Evolutionary conservation across 2,329 filamentous ascomycete species (phyloP).

Genomic region (Cercospora janseana): DNA sequence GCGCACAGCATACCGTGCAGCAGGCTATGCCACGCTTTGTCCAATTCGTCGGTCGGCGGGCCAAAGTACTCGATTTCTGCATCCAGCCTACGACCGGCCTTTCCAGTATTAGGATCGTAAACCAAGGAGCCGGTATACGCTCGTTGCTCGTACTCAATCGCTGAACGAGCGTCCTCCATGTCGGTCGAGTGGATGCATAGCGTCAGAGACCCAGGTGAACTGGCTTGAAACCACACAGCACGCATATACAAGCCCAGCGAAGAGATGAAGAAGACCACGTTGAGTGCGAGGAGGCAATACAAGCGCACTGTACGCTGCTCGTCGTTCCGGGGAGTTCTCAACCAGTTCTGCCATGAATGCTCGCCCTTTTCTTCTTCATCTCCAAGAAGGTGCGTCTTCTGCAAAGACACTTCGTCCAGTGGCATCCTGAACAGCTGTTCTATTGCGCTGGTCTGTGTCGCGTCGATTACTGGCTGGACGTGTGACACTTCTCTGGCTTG

Average conservation of each 20-base stretch:
- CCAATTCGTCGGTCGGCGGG: conserved; percentile 19
- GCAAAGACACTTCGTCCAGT: not conserved
- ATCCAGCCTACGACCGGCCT: conserved; percentile 13
- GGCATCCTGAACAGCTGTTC: not conserved
- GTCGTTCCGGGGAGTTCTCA: conserved; percentile 4
- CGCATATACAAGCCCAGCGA: conserved; percentile 4
- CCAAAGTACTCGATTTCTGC: conserved; percentile 22
- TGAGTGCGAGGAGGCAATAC: conserved; percentile 10
- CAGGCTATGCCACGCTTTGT: conserved; percentile 23
- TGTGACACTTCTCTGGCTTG: too few species aligned
- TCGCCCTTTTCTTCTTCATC: not conserved
- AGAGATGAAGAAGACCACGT: conserved; percentile 1
- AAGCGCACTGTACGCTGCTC: conserved; percentile 1
- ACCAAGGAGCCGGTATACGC: conserved; percentile 19
- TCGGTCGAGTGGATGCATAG: conserved; percentile 18
- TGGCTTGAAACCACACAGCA: not conserved
- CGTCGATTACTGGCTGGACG: too few species aligned
- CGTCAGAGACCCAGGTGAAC: not conserved
- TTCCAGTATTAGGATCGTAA: conserved; percentile 16
- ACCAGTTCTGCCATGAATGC: conserved; percentile 3
- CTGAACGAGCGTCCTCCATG: conserved; percentile 16
- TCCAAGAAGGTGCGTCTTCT: conserved; percentile 1
- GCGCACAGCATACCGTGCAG: conserved; percentile 6
- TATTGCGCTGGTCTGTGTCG: too few species aligned
- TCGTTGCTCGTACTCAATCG: conserved; percentile 21